Percentiles rank a stretch among this genome's conserved stretches.
phyloP scores from a whole-genome alignment of 1,284 basidiomycete species.

The Cryptococcus sp. region DNA sequence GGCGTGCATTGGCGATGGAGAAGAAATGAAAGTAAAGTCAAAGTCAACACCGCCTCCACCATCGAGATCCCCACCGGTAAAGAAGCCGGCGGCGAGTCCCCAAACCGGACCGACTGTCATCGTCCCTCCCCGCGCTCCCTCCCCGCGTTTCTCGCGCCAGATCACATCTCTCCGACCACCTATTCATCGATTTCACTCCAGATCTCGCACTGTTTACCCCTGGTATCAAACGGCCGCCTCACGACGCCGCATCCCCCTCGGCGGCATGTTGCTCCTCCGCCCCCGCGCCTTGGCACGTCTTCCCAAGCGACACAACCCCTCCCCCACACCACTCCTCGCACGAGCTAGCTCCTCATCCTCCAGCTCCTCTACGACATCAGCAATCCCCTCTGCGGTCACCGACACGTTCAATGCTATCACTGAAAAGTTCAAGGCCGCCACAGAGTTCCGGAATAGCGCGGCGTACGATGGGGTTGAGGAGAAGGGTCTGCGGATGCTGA shows the following conservation, averaged over 20 bases:
- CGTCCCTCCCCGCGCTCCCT: too few species aligned
- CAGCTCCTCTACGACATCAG: background rate
- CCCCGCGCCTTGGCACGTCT: background rate
- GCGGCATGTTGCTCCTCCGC: slow-evolving; percentile 2
- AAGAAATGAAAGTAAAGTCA: too few species aligned
- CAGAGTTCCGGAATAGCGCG: slow-evolving; percentile 16
- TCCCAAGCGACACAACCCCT: background rate
- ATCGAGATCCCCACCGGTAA: too few species aligned
- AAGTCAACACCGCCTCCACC: too few species aligned
- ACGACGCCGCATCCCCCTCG: background rate
- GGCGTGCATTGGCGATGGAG: too few species aligned
- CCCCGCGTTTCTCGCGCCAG: too few species aligned
- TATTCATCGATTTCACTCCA: too few species aligned
- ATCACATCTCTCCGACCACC: too few species aligned
- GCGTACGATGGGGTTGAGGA: slow-evolving; percentile 28
- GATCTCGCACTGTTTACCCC: too few species aligned
- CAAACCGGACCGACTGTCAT: too few species aligned
- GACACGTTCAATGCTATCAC: slow-evolving; percentile 21
- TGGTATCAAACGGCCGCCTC: too few species aligned
- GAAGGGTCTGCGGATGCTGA: slow-evolving; percentile 43
- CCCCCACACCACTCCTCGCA: background rate
- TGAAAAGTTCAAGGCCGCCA: slow-evolving; percentile 20
- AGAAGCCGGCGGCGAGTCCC: too few species aligned
- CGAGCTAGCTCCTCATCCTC: background rate
- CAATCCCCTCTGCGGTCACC: slow-evolving; percentile 4